Evolutionary conservation across 345 rosid species (phyloP).

Genomic region (Mangifera indica): DNA sequence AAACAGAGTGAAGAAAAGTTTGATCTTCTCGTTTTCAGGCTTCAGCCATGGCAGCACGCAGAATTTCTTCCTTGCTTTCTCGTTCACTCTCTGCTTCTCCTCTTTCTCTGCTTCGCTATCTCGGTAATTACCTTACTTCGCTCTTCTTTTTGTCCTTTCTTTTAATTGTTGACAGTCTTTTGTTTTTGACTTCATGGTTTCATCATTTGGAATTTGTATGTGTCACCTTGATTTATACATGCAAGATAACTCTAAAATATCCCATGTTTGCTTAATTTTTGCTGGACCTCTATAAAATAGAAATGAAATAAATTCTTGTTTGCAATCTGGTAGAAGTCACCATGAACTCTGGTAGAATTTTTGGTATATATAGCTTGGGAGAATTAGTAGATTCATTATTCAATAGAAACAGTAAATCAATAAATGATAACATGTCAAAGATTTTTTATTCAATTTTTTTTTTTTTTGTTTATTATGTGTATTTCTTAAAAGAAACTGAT

Average conservation of each 20-base stretch:
- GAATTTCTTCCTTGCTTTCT: conserved; percentile 49
- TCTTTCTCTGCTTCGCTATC: conserved; percentile 39
- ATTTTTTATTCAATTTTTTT: neutral
- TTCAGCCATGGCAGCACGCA: conserved; percentile 58
- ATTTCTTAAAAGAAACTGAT: neutral
- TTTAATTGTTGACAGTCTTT: neutral
- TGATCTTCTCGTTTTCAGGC: neutral
- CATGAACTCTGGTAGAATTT: too few species aligned
- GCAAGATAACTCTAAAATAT: neutral
- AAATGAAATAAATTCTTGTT: too few species aligned
- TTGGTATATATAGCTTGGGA: too few species aligned
- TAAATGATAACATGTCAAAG: neutral
- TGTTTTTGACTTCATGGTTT: neutral
- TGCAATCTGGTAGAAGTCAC: too few species aligned
- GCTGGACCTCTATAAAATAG: too few species aligned
- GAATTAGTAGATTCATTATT: neutral
- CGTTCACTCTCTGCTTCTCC: conserved; percentile 44
- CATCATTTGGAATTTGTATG: neutral
- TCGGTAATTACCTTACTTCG: conserved; percentile 30
- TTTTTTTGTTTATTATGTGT: neutral
- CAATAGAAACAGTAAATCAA: neutral
- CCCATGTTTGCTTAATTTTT: neutral
- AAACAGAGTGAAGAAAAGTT: neutral
- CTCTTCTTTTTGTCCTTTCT: neutral
- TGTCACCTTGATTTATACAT: neutral